A percentile compares a stretch with the other conserved stretches of the same genome.
Evolutionary conservation across 345 rosid species (phyloP).

Genomic region (Reutealis trisperma): DNA sequence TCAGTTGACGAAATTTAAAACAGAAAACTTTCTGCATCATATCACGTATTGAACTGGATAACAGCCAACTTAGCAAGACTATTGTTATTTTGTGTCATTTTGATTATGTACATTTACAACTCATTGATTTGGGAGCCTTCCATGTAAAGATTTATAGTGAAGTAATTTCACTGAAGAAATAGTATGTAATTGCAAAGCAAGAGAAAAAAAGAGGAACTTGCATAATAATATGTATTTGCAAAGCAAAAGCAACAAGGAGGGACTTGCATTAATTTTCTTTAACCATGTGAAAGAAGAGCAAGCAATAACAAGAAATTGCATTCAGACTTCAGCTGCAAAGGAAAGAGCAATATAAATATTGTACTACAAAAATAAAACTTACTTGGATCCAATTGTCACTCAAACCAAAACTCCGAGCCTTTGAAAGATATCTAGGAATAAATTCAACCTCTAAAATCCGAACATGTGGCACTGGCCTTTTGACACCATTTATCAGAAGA

Average conservation of each 20-base stretch:
- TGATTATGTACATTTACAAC: neutral
- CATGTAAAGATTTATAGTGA: neutral
- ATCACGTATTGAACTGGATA: neutral
- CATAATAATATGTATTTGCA: no score
- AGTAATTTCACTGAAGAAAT: neutral
- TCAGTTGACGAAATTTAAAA: no score
- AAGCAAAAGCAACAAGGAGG: neutral
- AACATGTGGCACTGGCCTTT: slow-evolving; percentile 83
- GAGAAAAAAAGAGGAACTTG: neutral
- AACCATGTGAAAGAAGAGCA: neutral
- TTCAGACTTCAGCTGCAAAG: neutral
- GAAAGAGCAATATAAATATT: neutral
- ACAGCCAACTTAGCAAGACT: neutral
- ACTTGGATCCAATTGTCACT: slow-evolving; percentile 87
- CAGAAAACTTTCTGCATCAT: neutral
- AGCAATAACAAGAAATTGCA: neutral
- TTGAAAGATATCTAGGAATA: slow-evolving; percentile 80
- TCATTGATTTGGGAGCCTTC: neutral
- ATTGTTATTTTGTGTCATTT: neutral
- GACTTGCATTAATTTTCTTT: neutral
- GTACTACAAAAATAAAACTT: slow-evolving; percentile 21
- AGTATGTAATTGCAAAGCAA: neutral
- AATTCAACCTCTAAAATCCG: slow-evolving; percentile 88
- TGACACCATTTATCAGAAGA: slow-evolving; percentile 79
- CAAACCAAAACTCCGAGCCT: slow-evolving; percentile 89